Conservation (phyloP, 192 early-diverging fungal species). For the Coemansia sp. region DNA sequence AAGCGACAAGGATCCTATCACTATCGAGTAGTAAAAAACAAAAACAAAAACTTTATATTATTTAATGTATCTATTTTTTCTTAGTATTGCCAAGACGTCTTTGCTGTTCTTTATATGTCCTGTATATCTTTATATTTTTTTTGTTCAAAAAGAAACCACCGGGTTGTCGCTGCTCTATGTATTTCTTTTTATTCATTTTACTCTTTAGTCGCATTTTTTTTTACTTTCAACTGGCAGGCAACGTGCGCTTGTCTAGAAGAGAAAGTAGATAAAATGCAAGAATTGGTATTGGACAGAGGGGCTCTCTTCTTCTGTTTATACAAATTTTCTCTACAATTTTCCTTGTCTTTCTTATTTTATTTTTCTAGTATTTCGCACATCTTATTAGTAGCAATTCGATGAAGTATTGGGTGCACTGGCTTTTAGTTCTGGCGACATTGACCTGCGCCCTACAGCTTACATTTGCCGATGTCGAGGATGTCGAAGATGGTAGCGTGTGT, state of each 20-base stretch:
- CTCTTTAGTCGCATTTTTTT: neutral
- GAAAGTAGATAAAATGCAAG: neutral
- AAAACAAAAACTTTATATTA: neutral
- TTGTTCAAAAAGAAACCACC: neutral
- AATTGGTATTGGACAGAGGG: neutral
- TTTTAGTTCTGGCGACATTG: neutral
- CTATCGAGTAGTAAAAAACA: slow-evolving; percentile 34
- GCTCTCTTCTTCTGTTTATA: neutral
- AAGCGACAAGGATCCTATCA: slow-evolving; percentile 79
- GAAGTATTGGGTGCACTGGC: slow-evolving; percentile 1
- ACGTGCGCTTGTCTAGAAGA: neutral
- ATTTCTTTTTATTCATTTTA: neutral
- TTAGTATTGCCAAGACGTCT: neutral
- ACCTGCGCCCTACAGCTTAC: neutral
- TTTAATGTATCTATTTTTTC: slow-evolving; percentile 8
- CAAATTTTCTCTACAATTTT: neutral
- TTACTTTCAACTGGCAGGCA: neutral
- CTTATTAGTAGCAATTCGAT: neutral
- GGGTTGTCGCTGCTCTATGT: neutral
- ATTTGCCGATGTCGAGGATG: too few species aligned
- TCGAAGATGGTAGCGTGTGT: neutral
- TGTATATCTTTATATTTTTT: neutral
- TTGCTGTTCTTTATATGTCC: neutral
- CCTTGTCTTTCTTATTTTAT: neutral
- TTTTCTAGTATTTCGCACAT: neutral